Percentiles rank a stretch among this genome's conserved stretches.
Conservation (phyloP, 2,329 filamentous ascomycete genomes). For the Trichoderma breve region DNA sequence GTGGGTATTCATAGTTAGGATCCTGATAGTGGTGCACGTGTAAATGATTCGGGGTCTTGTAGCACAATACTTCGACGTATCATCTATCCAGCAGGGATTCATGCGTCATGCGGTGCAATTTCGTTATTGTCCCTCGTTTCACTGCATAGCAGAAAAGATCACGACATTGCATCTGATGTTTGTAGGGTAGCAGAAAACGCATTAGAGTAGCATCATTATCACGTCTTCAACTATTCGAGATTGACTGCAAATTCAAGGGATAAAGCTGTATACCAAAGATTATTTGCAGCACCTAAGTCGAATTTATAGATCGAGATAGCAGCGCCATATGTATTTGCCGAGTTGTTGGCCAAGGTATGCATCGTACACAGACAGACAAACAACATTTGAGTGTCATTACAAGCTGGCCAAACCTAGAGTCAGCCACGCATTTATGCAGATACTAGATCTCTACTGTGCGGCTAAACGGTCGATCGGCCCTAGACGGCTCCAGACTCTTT, state of each 20-base stretch:
- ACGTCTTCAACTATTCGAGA: neutral
- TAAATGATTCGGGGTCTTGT: neutral
- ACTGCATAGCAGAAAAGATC: neutral
- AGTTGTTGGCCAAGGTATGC: neutral
- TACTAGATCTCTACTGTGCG: neutral
- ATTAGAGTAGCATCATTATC: neutral
- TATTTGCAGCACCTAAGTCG: neutral
- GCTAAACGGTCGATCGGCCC: neutral
- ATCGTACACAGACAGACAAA: neutral
- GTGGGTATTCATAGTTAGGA: neutral
- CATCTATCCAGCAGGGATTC: neutral
- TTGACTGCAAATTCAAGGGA: neutral
- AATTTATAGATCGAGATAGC: neutral
- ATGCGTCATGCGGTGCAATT: neutral
- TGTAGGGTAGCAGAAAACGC: neutral
- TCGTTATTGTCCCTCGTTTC: neutral
- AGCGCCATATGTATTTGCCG: neutral
- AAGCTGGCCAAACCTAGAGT: neutral
- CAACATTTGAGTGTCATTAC: neutral
- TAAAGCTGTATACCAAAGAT: neutral
- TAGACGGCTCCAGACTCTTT: neutral
- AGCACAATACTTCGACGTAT: neutral
- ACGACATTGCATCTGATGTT: neutral
- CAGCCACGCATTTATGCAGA: neutral
- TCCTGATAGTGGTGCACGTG: neutral